phyloP scores from a whole-genome alignment of 306 rosid genomes.

The Corylus americana region DNA sequence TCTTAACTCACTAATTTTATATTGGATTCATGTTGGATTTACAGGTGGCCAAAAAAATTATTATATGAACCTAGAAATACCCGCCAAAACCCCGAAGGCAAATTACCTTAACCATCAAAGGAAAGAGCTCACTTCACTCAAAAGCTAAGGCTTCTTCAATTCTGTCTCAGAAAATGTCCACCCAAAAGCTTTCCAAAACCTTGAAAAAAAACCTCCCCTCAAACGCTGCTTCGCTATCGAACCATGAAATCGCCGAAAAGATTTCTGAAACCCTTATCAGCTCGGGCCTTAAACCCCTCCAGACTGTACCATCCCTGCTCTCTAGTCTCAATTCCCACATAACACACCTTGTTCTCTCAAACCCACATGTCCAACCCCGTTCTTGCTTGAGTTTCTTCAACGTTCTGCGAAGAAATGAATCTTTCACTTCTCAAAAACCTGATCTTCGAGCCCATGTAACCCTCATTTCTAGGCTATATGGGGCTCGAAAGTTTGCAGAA shows the following conservation, averaged over 20 bases:
- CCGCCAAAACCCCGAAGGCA: no score
- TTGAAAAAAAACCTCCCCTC: constrained; percentile 24
- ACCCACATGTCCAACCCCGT: constrained; percentile 43
- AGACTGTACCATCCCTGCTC: constrained; percentile 36
- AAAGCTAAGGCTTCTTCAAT: neutral
- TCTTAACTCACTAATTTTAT: no score
- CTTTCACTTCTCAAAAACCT: constrained; percentile 34
- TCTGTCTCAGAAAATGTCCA: constrained; percentile 38
- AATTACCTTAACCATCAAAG: no score
- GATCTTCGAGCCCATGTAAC: constrained; percentile 61
- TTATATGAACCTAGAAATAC: no score
- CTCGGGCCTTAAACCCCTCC: constrained; percentile 35
- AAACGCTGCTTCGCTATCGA: constrained; percentile 15
- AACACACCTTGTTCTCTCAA: constrained; percentile 55
- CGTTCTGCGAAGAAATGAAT: constrained; percentile 39
- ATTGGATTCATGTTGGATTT: no score
- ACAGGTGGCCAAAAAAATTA: no score
- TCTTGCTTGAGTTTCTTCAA: constrained; percentile 57
- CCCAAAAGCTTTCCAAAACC: constrained; percentile 33
- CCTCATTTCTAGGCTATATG: constrained; percentile 45
- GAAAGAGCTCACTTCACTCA: neutral
- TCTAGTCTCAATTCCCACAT: constrained; percentile 47
- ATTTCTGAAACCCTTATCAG: constrained; percentile 37
- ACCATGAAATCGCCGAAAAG: constrained; percentile 39
- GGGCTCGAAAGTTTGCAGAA: constrained; percentile 47